Base-by-base conservation (phyloP, 257 asterid genomes). In the Craterostigma plantagineum region DNA sequence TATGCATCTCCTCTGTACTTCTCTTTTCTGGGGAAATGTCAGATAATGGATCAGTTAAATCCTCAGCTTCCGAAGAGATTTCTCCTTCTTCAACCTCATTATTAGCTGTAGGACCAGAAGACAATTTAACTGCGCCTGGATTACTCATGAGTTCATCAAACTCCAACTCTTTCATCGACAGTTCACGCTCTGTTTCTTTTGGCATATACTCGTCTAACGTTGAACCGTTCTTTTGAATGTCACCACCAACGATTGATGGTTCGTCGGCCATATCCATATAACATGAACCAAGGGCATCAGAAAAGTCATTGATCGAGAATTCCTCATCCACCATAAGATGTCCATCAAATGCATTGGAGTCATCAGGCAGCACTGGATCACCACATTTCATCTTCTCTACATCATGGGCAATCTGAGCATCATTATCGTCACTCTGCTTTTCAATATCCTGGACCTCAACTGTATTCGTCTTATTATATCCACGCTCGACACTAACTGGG, bases 81-180 rank as follows among this genome's bases (percentile, higher is more conserved):
- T 82, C 86, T 45, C 92, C 95, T 53, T 82, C 92, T 70, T 82
- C 95, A 51, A 65, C 58, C 56, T 74, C 83, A 27, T 50, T 73
- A 52, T 46, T 58, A 33, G 43, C 67, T 64, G 49, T 53, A 12
- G 35, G 72, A 66, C 50, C 38, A 53, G 41, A 18, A 43, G 65
- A 43, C 3, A 67, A 33, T 11, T 61, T 70, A 54, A 47, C 33
- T 34, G 23, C 52, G 38, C 66, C 65, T 50, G 87, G 53, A 56
- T 50, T 9, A 52, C 57, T 43, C 46, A 79, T 48, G 49, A 82
- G 65, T 46, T 77, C 62, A 72, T 76, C 77, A 56, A 82, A 51
- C 59, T 82, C 95, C 71, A 53, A 56, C 71, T 74, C 91, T 66
- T 73, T 78, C 66, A 57, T 53, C 60, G 37, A 72, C 69, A 82